Evolutionary conservation across 2,329 filamentous ascomycete genomes (phyloP).

Genomic region (Pestalotiopsis sp.): DNA sequence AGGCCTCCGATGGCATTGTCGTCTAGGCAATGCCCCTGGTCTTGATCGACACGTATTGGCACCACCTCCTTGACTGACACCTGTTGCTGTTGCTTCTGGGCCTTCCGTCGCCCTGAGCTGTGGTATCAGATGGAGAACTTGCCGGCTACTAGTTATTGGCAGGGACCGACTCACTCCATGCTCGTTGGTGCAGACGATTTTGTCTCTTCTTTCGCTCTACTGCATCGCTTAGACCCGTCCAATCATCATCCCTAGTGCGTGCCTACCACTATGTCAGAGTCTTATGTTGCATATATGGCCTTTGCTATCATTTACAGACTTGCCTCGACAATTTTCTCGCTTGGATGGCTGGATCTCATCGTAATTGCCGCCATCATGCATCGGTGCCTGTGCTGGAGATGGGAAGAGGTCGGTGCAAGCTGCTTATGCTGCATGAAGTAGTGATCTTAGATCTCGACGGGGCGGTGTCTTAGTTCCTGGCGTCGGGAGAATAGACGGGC

Average conservation of each 20-base stretch:
- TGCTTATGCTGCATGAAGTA: slow-evolving; percentile 10
- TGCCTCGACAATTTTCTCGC: not conserved
- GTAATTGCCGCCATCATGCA: not conserved
- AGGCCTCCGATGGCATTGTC: not conserved
- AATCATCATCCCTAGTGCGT: slow-evolving; percentile 32
- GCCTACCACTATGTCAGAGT: slow-evolving; percentile 16
- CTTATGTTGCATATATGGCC: not conserved
- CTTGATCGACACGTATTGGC: not conserved
- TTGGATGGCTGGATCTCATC: not conserved
- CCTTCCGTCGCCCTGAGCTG: not conserved
- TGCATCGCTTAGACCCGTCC: slow-evolving; percentile 33
- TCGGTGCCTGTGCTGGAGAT: slow-evolving; percentile 6
- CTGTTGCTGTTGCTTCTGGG: not conserved
- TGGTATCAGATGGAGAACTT: not conserved
- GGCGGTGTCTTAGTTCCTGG: not conserved
- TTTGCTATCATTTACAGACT: not conserved
- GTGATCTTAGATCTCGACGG: not conserved
- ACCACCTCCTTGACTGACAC: not conserved
- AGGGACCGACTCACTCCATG: slow-evolving; percentile 30
- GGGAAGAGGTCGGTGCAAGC: not conserved
- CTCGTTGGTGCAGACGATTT: slow-evolving; percentile 37
- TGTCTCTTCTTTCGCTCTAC: slow-evolving; percentile 35
- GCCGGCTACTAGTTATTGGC: not conserved
- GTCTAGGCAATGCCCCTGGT: not conserved
- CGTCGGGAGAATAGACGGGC: not conserved